phyloP scores from a whole-genome alignment of 2,329 filamentous ascomycete species.

The Sporothrix curviconia region DNA sequence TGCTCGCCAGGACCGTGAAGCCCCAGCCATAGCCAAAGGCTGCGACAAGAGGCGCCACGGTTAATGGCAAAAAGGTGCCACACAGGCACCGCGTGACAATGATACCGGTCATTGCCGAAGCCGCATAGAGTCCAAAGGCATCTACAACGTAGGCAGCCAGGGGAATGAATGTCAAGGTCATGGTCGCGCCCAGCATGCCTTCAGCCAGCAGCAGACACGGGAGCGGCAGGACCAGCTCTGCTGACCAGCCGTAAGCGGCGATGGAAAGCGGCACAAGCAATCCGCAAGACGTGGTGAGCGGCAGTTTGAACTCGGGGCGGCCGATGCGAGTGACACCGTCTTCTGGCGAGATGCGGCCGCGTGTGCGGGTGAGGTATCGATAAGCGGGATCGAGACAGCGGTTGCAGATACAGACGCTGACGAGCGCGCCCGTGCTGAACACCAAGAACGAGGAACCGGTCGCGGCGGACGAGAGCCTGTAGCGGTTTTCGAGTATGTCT shows the following conservation, averaged over 20 bases:
- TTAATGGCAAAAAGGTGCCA: constrained; percentile 51
- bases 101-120: constrained; percentile 50
- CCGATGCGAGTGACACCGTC: constrained; percentile 29
- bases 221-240: constrained; percentile 37
- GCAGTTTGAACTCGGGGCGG: constrained; percentile 49
- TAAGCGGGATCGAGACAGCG: constrained; percentile 47
- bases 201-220: constrained; percentile 37
- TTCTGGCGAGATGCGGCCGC: neutral
- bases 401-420: constrained; percentile 46
- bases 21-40: constrained; percentile 46
- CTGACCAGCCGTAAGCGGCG: constrained; percentile 45
- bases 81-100: constrained; percentile 50
- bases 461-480: constrained; percentile 43
- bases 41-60: constrained; percentile 40
- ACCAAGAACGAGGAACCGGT: constrained; percentile 48
- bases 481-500: constrained; percentile 41
- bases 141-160: constrained; percentile 52
- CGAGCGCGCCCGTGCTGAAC: constrained; percentile 47
- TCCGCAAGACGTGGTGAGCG: constrained; percentile 42
- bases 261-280: constrained; percentile 40
- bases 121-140: constrained; percentile 48
- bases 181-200: constrained; percentile 37
- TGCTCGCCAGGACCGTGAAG: constrained; percentile 37
- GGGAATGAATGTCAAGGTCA: constrained; percentile 43
- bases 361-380: constrained; percentile 34